Percentiles rank a stretch among this genome's conserved stretches.
Conservation (phyloP, 306 rosid genomes). For the Sicyos baderoa region DNA sequence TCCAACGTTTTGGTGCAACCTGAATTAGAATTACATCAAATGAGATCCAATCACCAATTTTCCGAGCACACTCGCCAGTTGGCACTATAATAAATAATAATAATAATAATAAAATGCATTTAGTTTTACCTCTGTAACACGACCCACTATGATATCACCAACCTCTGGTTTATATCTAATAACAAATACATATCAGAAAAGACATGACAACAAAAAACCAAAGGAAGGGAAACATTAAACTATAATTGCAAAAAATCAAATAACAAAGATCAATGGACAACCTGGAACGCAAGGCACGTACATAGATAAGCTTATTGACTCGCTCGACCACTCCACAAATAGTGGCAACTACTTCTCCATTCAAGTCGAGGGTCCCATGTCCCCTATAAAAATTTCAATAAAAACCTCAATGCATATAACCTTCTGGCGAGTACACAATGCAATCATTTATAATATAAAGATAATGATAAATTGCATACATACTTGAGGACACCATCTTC, state of each 20-base stretch:
- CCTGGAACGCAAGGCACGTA: slow-evolving; percentile 69
- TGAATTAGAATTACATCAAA: slow-evolving; percentile 16
- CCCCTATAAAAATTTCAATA: slow-evolving; percentile 34
- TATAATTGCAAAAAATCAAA: not conserved
- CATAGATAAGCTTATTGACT: slow-evolving; percentile 82
- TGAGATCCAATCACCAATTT: too few species aligned
- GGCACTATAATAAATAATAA: too few species aligned
- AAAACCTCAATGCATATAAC: not conserved
- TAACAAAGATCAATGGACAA: slow-evolving; percentile 15
- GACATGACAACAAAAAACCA: not conserved
- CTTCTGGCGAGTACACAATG: not conserved
- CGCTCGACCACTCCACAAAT: slow-evolving; percentile 82
- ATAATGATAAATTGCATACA: not conserved
- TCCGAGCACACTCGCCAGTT: too few species aligned
- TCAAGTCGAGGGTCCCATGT: slow-evolving; percentile 69
- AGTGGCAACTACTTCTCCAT: slow-evolving; percentile 71
- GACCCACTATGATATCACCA: slow-evolving; percentile 81
- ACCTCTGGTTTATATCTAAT: slow-evolving; percentile 86
- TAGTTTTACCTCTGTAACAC: slow-evolving; percentile 61
- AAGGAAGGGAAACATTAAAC: not conserved
- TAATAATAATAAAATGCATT: not conserved
- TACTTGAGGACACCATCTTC: slow-evolving; percentile 62
- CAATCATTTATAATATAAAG: not conserved
- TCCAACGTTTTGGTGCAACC: slow-evolving; percentile 93
- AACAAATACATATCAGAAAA: slow-evolving; percentile 6